These are phyloP conservation scores for Rhodocollybia butyracea DNA, from an alignment of 768 basidiomycete genomes.

Conservation along the genomic window DNA sequence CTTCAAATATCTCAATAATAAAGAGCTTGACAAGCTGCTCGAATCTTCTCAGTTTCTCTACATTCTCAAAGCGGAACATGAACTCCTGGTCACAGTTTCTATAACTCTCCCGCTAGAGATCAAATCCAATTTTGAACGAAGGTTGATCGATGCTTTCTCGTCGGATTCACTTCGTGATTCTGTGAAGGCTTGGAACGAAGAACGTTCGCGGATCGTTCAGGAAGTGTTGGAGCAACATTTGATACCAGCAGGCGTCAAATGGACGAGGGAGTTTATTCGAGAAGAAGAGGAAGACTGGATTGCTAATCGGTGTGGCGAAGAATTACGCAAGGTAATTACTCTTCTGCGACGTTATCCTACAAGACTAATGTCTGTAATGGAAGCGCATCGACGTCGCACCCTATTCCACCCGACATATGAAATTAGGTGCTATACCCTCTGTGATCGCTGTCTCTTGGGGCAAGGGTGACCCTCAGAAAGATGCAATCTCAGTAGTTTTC, in stretches of 20 bases:
- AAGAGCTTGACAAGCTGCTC: constrained; percentile 68
- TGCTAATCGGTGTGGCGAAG: constrained; percentile 61
- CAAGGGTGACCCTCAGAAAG: constrained; percentile 89
- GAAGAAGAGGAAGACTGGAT: constrained; percentile 89
- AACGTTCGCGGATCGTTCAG: constrained; percentile 74
- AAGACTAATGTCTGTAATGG: constrained; percentile 14
- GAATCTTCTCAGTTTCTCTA: constrained; percentile 80
- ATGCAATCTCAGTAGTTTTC: constrained; percentile 82
- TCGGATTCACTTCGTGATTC: constrained; percentile 85
- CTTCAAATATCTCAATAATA: constrained; percentile 91
- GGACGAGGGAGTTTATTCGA: constrained; percentile 84
- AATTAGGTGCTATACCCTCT: constrained; percentile 65
- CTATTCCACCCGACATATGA: constrained; percentile 53
- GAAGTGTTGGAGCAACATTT: constrained; percentile 79
- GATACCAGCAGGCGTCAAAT: constrained; percentile 82
- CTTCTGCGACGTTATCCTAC: not conserved
- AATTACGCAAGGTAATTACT: constrained; percentile 65
- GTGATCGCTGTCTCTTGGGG: constrained; percentile 95
- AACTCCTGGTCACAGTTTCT: constrained; percentile 76
- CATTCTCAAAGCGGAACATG: constrained; percentile 88
- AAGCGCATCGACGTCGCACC: constrained; percentile 86
- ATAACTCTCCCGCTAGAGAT: constrained; percentile 64
- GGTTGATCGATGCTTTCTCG: constrained; percentile 76
- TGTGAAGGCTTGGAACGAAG: constrained; percentile 87
- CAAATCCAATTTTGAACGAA: constrained; percentile 66